A percentile compares a stretch with the other conserved stretches of the same genome.
These are phyloP conservation scores for Telfairia occidentalis DNA, from an alignment of 331 rosid genomes.

Conservation along the genomic window DNA sequence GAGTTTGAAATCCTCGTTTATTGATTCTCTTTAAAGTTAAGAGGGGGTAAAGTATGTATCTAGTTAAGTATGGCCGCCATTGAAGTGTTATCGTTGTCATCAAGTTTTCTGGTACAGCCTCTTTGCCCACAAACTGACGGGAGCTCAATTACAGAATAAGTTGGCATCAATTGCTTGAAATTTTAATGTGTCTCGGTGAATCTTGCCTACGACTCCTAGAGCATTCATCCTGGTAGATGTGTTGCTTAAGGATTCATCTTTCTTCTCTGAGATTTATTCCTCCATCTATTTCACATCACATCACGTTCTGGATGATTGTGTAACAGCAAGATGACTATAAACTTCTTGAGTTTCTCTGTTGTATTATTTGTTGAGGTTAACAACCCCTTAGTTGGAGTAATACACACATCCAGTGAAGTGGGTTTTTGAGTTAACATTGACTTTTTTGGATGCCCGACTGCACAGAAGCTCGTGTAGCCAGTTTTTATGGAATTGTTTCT, in stretches of 20 bases:
- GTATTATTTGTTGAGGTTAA: not conserved
- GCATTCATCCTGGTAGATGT: conserved; percentile 4
- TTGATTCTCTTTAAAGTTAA: not conserved
- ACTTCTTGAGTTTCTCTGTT: not conserved
- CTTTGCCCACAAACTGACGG: not conserved
- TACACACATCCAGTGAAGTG: not conserved
- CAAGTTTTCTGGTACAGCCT: conserved; percentile 1
- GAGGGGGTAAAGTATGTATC: not conserved
- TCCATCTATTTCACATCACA: not conserved
- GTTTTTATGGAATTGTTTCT: conserved; percentile 19
- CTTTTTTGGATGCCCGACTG: conserved; percentile 4
- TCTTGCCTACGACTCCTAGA: not conserved
- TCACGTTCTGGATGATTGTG: not conserved
- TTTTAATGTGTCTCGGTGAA: not conserved
- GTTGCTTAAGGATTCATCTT: not conserved
- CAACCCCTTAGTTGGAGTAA: not conserved
- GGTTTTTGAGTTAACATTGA: not conserved
- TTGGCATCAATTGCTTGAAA: conserved; percentile 5
- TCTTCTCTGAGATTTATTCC: not conserved
- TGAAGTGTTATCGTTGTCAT: not conserved
- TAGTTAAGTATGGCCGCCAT: not conserved
- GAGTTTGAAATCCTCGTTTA: not conserved
- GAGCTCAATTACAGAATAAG: not conserved
- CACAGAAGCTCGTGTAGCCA: conserved; percentile 4
- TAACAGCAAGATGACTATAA: not conserved